Conservation (phyloP, 306 rosid species). For the Sophora flavescens region DNA sequence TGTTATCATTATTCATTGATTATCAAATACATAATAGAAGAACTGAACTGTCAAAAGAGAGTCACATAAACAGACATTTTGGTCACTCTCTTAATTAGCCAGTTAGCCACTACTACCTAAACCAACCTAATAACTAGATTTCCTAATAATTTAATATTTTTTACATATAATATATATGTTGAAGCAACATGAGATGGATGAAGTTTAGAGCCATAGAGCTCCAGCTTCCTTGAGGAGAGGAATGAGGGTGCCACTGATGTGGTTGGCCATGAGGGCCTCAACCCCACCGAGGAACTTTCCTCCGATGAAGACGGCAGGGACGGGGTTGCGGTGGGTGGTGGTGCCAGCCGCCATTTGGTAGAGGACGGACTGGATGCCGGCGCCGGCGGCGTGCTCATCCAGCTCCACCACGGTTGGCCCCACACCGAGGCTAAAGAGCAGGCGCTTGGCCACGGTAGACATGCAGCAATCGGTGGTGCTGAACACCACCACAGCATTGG, state of each 20-base stretch:
- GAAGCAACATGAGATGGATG: no score
- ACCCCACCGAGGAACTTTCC: slow-evolving; percentile 88
- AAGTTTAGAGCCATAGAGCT: slow-evolving; percentile 57
- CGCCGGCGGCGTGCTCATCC: slow-evolving; percentile 60
- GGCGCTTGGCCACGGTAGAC: slow-evolving; percentile 85
- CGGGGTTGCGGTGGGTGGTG: slow-evolving; percentile 47
- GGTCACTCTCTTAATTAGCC: background rate
- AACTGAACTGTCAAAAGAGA: no score
- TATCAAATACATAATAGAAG: no score
- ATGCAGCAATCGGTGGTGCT: slow-evolving; percentile 79
- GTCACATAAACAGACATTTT: no score
- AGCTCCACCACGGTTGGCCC: slow-evolving; percentile 83
- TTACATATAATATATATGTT: no score
- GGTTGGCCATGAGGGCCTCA: slow-evolving; percentile 80
- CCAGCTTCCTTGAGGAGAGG: slow-evolving; percentile 86
- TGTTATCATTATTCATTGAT: no score
- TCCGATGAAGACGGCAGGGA: slow-evolving; percentile 78
- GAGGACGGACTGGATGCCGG: slow-evolving; percentile 61
- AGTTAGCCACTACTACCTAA: no score
- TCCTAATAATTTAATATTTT: background rate
- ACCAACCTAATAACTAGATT: background rate
- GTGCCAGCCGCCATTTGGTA: slow-evolving; percentile 41
- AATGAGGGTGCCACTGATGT: slow-evolving; percentile 78
- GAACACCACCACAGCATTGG: slow-evolving; percentile 83
- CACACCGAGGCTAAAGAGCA: slow-evolving; percentile 82